phyloP scores from a whole-genome alignment of 108 stramenopile genomes.

The Fragilariopsis cylindrus region DNA sequence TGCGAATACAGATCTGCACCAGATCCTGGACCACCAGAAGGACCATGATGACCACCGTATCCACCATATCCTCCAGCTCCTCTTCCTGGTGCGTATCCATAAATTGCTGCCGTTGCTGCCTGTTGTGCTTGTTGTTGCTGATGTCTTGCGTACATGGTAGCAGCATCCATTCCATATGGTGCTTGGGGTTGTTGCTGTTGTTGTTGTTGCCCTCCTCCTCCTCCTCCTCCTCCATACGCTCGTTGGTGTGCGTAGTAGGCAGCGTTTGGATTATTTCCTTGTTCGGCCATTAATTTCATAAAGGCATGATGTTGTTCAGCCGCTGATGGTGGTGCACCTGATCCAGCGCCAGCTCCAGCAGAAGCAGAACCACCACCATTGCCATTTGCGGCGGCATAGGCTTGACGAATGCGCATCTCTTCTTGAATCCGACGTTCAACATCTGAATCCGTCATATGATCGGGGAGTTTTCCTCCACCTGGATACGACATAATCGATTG shows the following conservation, averaged over 20 bases:
- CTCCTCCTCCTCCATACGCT: slow-evolving; percentile 22
- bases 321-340: neutral
- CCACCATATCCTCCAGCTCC: neutral
- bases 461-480: slow-evolving; percentile 15
- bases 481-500: neutral
- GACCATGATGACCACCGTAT: slow-evolving; percentile 11
- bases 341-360: slow-evolving; percentile 15
- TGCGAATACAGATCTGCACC: slow-evolving; percentile 29
- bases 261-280: slow-evolving; percentile 20
- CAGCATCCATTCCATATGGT: slow-evolving; percentile 18
- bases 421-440: slow-evolving; percentile 40
- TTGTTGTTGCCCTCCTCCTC: slow-evolving; percentile 12
- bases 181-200: slow-evolving; percentile 4
- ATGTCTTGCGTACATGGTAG: slow-evolving; percentile 27
- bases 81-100: slow-evolving; percentile 15
- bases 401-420: slow-evolving; percentile 32
- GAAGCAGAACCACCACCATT: slow-evolving; percentile 15
- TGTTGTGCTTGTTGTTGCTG: slow-evolving; percentile 25
- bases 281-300: slow-evolving; percentile 30
- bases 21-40: slow-evolving; percentile 8
- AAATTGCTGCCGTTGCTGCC: slow-evolving; percentile 21
- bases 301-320: slow-evolving; percentile 11
- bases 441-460: slow-evolving; percentile 12
- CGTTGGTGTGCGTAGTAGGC: slow-evolving; percentile 16
- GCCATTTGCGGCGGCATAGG: slow-evolving; percentile 7